Evolutionary conservation across 169 alveolate species (phyloP).

Genomic region (Plasmodium falciparum): DNA sequence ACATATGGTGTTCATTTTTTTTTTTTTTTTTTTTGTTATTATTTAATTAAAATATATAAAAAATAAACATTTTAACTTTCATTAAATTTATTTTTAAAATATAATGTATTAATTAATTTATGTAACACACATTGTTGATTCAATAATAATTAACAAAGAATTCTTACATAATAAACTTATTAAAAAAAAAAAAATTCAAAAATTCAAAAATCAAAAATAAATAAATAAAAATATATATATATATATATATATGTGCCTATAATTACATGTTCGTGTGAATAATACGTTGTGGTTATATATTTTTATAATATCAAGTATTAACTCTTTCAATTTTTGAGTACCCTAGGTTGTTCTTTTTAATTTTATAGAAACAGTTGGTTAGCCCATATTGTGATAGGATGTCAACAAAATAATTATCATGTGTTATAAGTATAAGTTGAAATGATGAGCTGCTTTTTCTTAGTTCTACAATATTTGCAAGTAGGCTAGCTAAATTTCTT

Average conservation of each 20-base stretch:
- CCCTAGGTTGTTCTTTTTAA: constrained; percentile 30
- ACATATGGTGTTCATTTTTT: too few species aligned
- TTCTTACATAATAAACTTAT: too few species aligned
- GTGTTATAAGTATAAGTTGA: constrained; percentile 98
- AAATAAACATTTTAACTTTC: too few species aligned
- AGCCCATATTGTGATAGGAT: constrained; percentile 61
- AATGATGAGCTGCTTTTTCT: constrained; percentile 82
- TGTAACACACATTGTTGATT: too few species aligned
- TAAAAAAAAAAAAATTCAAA: too few species aligned
- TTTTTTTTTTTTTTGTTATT: too few species aligned
- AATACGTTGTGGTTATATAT: background rate
- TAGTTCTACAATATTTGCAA: constrained; percentile 80
- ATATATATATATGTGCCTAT: background rate
- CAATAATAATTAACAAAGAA: too few species aligned
- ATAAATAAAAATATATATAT: constrained; percentile 1
- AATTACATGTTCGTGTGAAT: background rate
- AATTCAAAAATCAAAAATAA: background rate
- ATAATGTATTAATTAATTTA: too few species aligned
- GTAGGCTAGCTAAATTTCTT: constrained; percentile 88
- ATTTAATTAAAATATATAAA: too few species aligned
- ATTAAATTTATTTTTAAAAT: too few species aligned
- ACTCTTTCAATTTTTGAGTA: constrained; percentile 32
- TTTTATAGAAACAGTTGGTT: constrained; percentile 56
- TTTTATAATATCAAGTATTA: background rate
- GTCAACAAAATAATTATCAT: constrained; percentile 90